Evolutionary conservation across 805 yeast genomes (phyloP).

Genomic region (Nakazawaea pomicola): DNA sequence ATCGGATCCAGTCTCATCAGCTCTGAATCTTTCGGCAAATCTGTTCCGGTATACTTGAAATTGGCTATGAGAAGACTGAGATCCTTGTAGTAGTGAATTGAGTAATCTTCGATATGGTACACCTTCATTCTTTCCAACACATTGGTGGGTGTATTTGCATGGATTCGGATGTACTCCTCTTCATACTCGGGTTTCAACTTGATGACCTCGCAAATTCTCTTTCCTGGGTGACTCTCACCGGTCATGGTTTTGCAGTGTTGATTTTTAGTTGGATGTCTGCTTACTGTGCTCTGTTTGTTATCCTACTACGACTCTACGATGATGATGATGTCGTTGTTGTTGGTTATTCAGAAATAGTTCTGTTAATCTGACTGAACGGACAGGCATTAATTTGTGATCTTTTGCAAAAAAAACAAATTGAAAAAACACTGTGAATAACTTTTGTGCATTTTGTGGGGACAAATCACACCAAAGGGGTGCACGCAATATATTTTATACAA

Average conservation of each 20-base stretch:
- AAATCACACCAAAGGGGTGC: too few relatives aligned
- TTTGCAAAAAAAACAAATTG: too few relatives aligned
- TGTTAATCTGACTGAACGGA: too few relatives aligned
- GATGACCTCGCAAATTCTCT: conserved; percentile 33
- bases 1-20: conserved; percentile 29
- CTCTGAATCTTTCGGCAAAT: conserved; percentile 31
- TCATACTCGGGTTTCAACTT: conserved; percentile 32
- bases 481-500: too few relatives aligned
- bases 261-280: too few relatives aligned
- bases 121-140: conserved; percentile 28
- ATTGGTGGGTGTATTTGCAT: conserved; percentile 25
- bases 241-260: conserved; percentile 7
- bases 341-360: too few relatives aligned
- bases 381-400: too few relatives aligned
- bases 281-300: too few relatives aligned
- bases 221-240: conserved; percentile 26
- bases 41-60: conserved; percentile 33
- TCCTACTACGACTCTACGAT: too few relatives aligned
- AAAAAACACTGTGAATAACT: too few relatives aligned
- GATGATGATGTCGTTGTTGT: too few relatives aligned
- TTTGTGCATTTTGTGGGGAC: too few relatives aligned
- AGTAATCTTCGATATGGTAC: conserved; percentile 36
- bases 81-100: conserved; percentile 30
- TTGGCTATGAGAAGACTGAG: conserved; percentile 28
- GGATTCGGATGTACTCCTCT: conserved; percentile 32